phyloP scores from a whole-genome alignment of 768 basidiomycete species.

The Termitomyces sp. region DNA sequence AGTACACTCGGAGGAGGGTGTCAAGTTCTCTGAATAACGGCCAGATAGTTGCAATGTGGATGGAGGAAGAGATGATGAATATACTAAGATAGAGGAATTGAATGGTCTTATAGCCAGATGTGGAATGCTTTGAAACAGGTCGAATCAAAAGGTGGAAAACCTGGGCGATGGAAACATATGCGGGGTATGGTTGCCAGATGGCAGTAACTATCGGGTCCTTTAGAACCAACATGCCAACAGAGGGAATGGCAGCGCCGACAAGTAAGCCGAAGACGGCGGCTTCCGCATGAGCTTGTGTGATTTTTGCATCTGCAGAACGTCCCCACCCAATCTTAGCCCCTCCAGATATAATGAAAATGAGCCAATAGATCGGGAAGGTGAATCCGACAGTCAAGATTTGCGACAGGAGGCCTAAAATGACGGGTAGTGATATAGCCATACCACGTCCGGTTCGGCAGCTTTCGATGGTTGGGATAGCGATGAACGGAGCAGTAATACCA shows the following conservation, averaged over 20 bases:
- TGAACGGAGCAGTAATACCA: constrained; percentile 24
- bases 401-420: constrained; percentile 31
- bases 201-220: constrained; percentile 39
- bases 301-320: constrained; percentile 12
- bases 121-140: constrained; percentile 21
- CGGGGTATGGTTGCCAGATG: constrained; percentile 49
- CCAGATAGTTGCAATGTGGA: constrained; percentile 35
- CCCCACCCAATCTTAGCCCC: constrained; percentile 19
- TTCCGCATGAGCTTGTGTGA: constrained; percentile 44
- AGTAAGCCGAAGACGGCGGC: constrained; percentile 45
- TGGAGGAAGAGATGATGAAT: constrained; percentile 36
- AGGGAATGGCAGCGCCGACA: constrained; percentile 40
- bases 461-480: constrained; percentile 40
- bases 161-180: constrained; percentile 37
- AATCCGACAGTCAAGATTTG: constrained; percentile 39
- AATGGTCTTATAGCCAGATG: constrained; percentile 31
- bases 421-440: constrained; percentile 32
- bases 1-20: constrained; percentile 24
- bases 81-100: constrained; percentile 30
- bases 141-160: constrained; percentile 33
- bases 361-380: constrained; percentile 42
- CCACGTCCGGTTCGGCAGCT: constrained; percentile 31
- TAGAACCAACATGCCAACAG: constrained; percentile 36
- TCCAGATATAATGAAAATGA: constrained; percentile 36
- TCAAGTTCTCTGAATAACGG: constrained; percentile 24